These are phyloP conservation scores for Metschnikowia santaceciliae DNA, from an alignment of 805 yeast genomes.

Conservation along the genomic window DNA sequence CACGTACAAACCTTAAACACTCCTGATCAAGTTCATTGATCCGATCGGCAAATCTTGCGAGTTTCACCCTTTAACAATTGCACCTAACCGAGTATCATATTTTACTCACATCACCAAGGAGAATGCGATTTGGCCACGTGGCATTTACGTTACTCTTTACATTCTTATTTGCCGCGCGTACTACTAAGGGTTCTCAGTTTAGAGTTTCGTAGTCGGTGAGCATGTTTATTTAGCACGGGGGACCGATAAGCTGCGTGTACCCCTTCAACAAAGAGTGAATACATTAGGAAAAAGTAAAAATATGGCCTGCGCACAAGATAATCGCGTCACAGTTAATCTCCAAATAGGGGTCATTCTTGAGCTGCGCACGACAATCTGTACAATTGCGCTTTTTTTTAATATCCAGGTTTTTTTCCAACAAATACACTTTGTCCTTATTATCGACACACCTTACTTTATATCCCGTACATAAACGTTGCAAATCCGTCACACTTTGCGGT, in stretches of 20 bases:
- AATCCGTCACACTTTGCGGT: not conserved
- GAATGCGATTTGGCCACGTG: not conserved
- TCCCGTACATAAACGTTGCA: not conserved
- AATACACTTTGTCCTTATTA: not conserved
- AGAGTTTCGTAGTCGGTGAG: not conserved
- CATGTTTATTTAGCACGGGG: not conserved
- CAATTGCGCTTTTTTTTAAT: constrained; percentile 2
- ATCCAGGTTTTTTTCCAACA: not conserved
- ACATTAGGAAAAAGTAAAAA: not conserved
- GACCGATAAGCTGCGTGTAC: not conserved
- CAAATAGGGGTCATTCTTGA: not conserved
- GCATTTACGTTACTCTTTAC: not conserved
- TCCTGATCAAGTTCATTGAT: not conserved
- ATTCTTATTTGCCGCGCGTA: not conserved
- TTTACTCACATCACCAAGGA: not conserved
- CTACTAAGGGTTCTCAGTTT: not conserved
- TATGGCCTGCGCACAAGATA: not conserved
- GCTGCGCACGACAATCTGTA: not conserved
- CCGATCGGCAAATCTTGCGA: not conserved
- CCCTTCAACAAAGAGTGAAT: not conserved
- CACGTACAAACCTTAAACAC: not conserved
- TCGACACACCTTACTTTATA: not conserved
- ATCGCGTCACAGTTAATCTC: not conserved
- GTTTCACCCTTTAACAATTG: not conserved
- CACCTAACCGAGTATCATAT: not conserved